phyloP scores from a whole-genome alignment of 2,329 filamentous ascomycete genomes.

The Lasiodiplodia sp. region DNA sequence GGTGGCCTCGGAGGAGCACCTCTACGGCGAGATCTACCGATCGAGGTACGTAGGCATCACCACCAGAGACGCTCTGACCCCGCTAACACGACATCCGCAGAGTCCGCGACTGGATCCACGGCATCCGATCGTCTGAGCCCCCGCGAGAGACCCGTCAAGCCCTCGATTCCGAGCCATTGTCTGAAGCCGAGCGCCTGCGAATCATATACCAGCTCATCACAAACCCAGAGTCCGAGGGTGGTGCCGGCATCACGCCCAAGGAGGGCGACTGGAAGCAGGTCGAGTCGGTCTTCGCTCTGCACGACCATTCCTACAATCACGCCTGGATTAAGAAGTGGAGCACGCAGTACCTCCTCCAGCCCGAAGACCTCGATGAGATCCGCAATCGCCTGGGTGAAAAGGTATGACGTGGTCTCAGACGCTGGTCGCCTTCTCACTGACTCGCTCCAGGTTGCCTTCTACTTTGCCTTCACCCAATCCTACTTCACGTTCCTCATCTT shows the following conservation, averaged over 20 bases:
- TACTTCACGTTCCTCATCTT: conserved; percentile 89
- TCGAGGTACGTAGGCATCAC: conserved; percentile 62
- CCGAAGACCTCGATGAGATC: conserved; percentile 59
- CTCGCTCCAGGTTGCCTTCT: conserved; percentile 75
- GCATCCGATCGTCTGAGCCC: conserved; percentile 79
- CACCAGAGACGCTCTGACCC: not conserved
- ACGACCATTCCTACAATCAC: conserved; percentile 60
- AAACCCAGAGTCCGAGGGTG: conserved; percentile 55
- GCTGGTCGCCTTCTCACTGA: conserved; percentile 3
- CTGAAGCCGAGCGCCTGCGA: conserved; percentile 85
- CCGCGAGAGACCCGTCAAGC: conserved; percentile 73
- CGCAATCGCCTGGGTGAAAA: conserved; percentile 59
- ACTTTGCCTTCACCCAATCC: conserved; percentile 91
- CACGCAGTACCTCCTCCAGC: conserved; percentile 53
- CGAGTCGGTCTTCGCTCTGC: conserved; percentile 57
- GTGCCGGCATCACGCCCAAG: conserved; percentile 59
- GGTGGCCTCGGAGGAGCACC: conserved; percentile 75
- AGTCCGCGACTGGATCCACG: conserved; percentile 92
- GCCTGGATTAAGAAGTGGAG: conserved; percentile 62
- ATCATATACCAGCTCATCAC: conserved; percentile 81
- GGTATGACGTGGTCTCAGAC: conserved; percentile 36
- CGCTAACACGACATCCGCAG: conserved; percentile 51
- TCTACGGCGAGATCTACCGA: conserved; percentile 83
- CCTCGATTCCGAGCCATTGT: conserved; percentile 77
- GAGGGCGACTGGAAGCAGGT: conserved; percentile 59